Evolutionary conservation across 2,329 filamentous ascomycete genomes (phyloP), one percentile per base, ranked within the genome.

Genomic region (Mariannaea sp.): DNA sequence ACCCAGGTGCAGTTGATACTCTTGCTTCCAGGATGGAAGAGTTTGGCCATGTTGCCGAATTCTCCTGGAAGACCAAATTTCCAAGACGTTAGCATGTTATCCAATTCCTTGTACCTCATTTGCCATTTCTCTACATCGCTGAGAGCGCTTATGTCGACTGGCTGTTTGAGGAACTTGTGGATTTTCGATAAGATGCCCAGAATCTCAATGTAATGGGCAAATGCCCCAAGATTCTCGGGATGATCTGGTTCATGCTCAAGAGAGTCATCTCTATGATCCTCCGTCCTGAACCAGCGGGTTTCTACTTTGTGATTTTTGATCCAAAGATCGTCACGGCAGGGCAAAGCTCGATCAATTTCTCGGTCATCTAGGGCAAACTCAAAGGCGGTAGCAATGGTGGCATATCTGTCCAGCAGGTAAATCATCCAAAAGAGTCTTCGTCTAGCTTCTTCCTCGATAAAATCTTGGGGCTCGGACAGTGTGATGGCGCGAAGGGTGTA

Each of bases 391-490:
- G 91, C 88, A 50, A 96, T 87, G 1, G 92, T 96, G 1, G 91
- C 91, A 68, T 96, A 96, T 43, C 92, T 82, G 69, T 97, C 92
- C 5, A 97, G 79, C 10, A 96, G 75, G 67, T 96, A 97, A 9
- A 96, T 86, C 86, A 95, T 93, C 92, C 92, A 97, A 71, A 97
- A 96, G 1, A 96, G 77, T 20, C 92, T 80, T 22, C 92, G 82
- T 22, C 92, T 80, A 35, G 89, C 89, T 70, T 97, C 92, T 56
- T 96, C 92, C 68, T 96, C 92, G 50, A 96, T 88, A 71, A 92
- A 96, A 56, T 91, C 89, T 44, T 84, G 86, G 0, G 92, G 83
- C 56, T 96, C 91, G 0, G 91, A 89, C 0, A 96, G 77, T 3
- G 93, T 86, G 76, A 92, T 92, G 13, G 92, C 90, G 49, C 92